Evolutionary conservation across 2,329 filamentous ascomycete genomes (phyloP).

Genomic region (Dichotomopilus funicola): DNA sequence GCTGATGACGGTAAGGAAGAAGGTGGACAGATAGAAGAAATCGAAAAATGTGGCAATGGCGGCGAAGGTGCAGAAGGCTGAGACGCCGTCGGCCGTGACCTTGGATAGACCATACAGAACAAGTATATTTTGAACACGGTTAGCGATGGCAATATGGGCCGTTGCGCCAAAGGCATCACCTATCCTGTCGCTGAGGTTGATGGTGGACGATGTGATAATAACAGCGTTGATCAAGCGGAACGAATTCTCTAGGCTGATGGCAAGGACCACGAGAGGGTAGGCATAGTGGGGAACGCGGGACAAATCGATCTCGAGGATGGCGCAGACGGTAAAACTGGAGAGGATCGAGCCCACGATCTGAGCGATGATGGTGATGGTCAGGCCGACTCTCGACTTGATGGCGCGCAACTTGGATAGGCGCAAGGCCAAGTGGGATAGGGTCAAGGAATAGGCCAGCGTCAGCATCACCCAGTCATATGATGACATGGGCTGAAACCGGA

Average conservation of each 20-base stretch:
- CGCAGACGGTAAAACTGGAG: constrained; percentile 74
- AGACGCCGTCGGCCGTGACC: constrained; percentile 62
- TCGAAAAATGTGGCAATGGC: constrained; percentile 70
- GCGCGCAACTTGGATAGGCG: constrained; percentile 64
- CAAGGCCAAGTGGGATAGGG: constrained; percentile 57
- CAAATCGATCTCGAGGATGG: constrained; percentile 66
- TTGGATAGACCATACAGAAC: constrained; percentile 61
- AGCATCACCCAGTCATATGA: constrained; percentile 58
- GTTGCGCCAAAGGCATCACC: constrained; percentile 69
- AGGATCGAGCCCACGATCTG: constrained; percentile 68
- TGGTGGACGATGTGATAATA: constrained; percentile 62
- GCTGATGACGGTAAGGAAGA: constrained; percentile 72
- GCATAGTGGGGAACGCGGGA: constrained; percentile 67
- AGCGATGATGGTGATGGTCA: constrained; percentile 62
- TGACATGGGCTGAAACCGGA: constrained; percentile 70
- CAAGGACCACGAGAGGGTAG: constrained; percentile 70
- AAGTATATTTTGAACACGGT: constrained; percentile 61
- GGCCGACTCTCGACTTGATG: constrained; percentile 67
- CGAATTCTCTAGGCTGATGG: constrained; percentile 73
- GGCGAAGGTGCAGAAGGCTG: constrained; percentile 70
- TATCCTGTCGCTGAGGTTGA: constrained; percentile 62
- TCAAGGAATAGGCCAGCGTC: constrained; percentile 57
- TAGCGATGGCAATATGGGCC: constrained; percentile 61
- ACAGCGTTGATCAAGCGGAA: constrained; percentile 73
- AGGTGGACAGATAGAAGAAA: constrained; percentile 71